Evolutionary conservation across 2,329 filamentous ascomycete species (phyloP), one percentile per base, ranked within the genome.

Genomic region (Ambrosiella xylebori): DNA sequence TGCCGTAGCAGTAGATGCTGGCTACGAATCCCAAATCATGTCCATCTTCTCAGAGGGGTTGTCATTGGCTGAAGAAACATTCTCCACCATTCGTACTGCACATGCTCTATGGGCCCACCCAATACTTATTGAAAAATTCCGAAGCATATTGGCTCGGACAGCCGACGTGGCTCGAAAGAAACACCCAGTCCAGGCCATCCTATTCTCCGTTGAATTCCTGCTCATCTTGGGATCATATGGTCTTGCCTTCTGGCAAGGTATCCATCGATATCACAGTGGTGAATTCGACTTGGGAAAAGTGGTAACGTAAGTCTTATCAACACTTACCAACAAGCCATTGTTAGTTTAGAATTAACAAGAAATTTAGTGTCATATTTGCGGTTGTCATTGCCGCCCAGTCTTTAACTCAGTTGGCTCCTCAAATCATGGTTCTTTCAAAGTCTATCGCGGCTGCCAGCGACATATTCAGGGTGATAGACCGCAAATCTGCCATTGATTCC

Each of bases 161-260:
- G 64, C 64, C 1, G 63, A 56, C 1, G 65, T 72, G 12, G 75
- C 73, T 0, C 63, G 65, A 2, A 73, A 71, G 59, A 78, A 76
- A 65, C 70, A 70, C 1, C 66, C 70, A 0, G 61, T 75, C 3
- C 72, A 71, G 50, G 71, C 70, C 13, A 63, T 74, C 2, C 62
- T 76, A 8, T 76, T 74, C 60, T 70, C 71, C 0, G 65, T 66
- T 2, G 71, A 76, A 61, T 76, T 74, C 64, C 74, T 74, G 59
- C 73, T 71, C 58, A 70, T 77, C 17, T 75, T 73, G 61, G 65
- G 70, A 2, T 73, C 73, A 3, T 75, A 75, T 60, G 73, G 68
- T 0, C 66, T 78, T 2, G 73, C 74, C 0, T 78, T 78, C 59
- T 78, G 75, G 74, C 72, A 77, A 59, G 76, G 75, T 0, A 69